phyloP scores from a whole-genome alignment of 1,284 basidiomycete species.

The Cerioporus squamosus region DNA sequence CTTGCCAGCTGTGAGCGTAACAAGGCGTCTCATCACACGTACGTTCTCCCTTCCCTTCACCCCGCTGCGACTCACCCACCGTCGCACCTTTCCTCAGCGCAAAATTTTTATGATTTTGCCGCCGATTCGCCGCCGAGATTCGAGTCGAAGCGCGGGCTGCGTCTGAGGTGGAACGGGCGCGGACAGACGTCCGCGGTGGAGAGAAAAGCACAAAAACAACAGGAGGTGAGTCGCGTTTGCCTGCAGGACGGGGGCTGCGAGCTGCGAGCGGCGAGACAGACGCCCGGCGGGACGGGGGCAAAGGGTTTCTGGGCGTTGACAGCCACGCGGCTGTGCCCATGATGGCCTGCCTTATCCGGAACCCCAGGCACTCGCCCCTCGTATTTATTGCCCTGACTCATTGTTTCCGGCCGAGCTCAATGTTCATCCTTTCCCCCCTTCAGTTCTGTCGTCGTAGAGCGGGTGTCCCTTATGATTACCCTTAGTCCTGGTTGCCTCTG shows the following conservation, averaged over 20 bases:
- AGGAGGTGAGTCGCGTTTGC: conserved; percentile 16
- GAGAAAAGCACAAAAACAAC: conserved; percentile 22
- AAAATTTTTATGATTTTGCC: conserved; percentile 29
- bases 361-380: conserved; percentile 26
- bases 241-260: conserved; percentile 3
- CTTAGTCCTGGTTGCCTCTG: conserved; percentile 78
- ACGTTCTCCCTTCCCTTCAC: background rate
- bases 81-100: conserved; percentile 6
- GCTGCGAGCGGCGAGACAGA: too few species aligned
- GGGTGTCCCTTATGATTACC: conserved; percentile 63
- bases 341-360: conserved; percentile 22
- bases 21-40: conserved; percentile 20
- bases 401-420: conserved; percentile 32
- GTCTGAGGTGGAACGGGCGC: conserved; percentile 20
- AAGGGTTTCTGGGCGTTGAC: conserved; percentile 22
- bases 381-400: conserved; percentile 36
- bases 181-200: conserved; percentile 23
- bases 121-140: conserved; percentile 26
- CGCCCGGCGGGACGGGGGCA: conserved; percentile 13
- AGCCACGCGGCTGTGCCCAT: conserved; percentile 19
- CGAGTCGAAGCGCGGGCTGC: conserved; percentile 23
- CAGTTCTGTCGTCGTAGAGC: conserved; percentile 32
- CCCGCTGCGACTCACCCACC: background rate
- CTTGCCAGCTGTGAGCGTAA: conserved; percentile 24
- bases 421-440: conserved; percentile 34